Evolutionary conservation across 108 stramenopile genomes (phyloP).

Genomic region (Cyclotella kingstonii): DNA sequence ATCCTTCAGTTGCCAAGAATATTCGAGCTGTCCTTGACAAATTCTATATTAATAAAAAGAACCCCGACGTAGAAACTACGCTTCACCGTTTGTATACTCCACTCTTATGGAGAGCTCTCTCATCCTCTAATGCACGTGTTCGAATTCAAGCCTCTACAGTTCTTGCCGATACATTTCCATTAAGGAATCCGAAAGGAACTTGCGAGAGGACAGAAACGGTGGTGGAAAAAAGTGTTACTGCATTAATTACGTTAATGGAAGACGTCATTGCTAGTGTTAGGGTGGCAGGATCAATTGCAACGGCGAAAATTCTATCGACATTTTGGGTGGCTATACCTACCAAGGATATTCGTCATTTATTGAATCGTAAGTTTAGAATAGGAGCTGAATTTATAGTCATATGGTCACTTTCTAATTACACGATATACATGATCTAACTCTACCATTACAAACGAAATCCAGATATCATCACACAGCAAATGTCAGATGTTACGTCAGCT

Average conservation of each 20-base stretch:
- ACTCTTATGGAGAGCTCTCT: slow-evolving; percentile 88
- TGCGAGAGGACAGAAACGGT: slow-evolving; percentile 47
- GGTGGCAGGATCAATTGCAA: slow-evolving; percentile 78
- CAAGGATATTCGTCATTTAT: slow-evolving; percentile 66
- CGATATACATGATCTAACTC: too few species aligned
- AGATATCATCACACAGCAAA: slow-evolving; percentile 79
- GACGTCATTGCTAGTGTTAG: slow-evolving; percentile 81
- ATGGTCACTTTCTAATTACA: too few species aligned
- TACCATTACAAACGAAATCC: slow-evolving; percentile 1
- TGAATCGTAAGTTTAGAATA: slow-evolving; percentile 60
- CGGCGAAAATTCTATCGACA: slow-evolving; percentile 61
- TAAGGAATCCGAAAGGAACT: slow-evolving; percentile 70
- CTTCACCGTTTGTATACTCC: slow-evolving; percentile 87
- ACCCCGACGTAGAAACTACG: slow-evolving; percentile 71
- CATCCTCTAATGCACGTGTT: slow-evolving; percentile 84
- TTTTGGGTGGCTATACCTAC: slow-evolving; percentile 91
- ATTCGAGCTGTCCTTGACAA: slow-evolving; percentile 59
- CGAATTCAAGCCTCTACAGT: slow-evolving; percentile 72
- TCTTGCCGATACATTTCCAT: slow-evolving; percentile 89
- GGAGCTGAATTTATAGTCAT: too few species aligned
- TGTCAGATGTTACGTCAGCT: slow-evolving; percentile 82
- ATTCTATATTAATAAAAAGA: slow-evolving; percentile 79
- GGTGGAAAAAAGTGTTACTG: slow-evolving; percentile 69
- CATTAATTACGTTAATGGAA: slow-evolving; percentile 61
- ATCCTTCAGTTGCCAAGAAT: slow-evolving; percentile 31